Base-by-base conservation (phyloP, 176 grass and related monocot genomes). In the Hordeum marinum region DNA sequence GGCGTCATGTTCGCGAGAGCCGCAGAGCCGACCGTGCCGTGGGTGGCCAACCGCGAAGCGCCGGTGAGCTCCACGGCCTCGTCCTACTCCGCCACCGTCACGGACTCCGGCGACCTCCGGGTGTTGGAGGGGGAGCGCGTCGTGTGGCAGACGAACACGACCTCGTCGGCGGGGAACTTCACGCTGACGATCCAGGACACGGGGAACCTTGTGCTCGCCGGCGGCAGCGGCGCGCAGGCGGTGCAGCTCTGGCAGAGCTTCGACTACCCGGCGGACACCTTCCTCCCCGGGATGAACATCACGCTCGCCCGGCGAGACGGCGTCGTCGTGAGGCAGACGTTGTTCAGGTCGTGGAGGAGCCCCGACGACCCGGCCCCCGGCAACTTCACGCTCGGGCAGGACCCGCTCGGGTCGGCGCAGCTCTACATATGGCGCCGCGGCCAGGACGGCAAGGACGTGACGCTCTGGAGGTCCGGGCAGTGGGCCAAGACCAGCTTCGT, bases 41-140 rank as follows among this genome's bases (percentile, higher is more conserved):
- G 92, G 92, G 87, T 94, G 9, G 92, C 90, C 82, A 94, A 94
- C 90, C 90, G 92, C 61, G 69, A 92, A 52, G 54, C 52, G 21
- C 90, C 90, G 7, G 61, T 92, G 4, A 37, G 11, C 48, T 87
- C 83, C 4, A 3, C 80, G 9, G 12, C 36, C 18, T 52, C 85
- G 8, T 31, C 74, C 0, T 83, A 90, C 76, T 58, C 72, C 55
- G 82, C 90, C 42, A 55, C 68, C 78, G 17, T 94, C 78, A 78
- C 78, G 18, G 21, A 12, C 29, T 72, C 59, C 75, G 92, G 90
- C 10, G 88, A 92, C 11, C 75, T 94, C 12, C 82, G 76, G 67
- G 75, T 94, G 34, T 69, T 84, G n/a, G 64, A 92, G 39, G 80
- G 46, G 0, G 43, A 25, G 14, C 36, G 63, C 63, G 45, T 88